Percentiles rank a stretch among this genome's conserved stretches.
phyloP scores from a whole-genome alignment of 164 flowering plant genomes.

The Houttuynia cordata region DNA sequence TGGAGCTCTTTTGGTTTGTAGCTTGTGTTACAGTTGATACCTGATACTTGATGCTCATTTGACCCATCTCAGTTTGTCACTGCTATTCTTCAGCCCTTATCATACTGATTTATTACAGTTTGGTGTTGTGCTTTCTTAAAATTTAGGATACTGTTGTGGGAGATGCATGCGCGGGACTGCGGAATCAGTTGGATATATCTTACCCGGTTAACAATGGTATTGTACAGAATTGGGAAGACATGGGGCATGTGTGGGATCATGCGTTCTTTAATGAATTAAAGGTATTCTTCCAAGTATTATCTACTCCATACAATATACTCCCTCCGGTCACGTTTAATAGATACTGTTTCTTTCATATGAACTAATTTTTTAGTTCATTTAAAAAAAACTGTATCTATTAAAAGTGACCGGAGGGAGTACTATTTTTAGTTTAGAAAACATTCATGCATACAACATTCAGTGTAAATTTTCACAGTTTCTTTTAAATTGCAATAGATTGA shows the following conservation, averaged over 20 bases:
- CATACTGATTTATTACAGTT: background rate
- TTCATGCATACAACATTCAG: background rate
- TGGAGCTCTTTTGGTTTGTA: background rate
- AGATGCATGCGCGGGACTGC: constrained; percentile 65
- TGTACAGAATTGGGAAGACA: constrained; percentile 98
- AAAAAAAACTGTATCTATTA: too few relatives aligned
- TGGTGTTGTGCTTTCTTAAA: constrained; percentile 2
- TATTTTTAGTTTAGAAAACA: background rate
- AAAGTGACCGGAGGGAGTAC: too few relatives aligned
- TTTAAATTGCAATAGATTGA: constrained; percentile 47
- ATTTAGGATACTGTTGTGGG: constrained; percentile 86
- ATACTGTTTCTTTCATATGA: too few relatives aligned
- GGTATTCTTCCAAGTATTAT: constrained; percentile 26
- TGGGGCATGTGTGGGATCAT: constrained; percentile 96
- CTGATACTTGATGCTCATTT: too few relatives aligned
- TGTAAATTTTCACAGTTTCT: background rate
- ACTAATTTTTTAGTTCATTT: too few relatives aligned
- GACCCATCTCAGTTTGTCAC: background rate
- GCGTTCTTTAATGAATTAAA: constrained; percentile 82
- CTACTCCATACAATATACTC: too few relatives aligned
- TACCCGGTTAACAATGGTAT: constrained; percentile 97
- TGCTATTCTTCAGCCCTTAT: background rate
- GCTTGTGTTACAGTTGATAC: background rate
- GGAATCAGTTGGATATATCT: constrained; percentile 76
- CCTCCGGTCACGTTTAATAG: too few relatives aligned